phyloP scores from a whole-genome alignment of 2,329 filamentous ascomycete species.

The Fusarium secorum region DNA sequence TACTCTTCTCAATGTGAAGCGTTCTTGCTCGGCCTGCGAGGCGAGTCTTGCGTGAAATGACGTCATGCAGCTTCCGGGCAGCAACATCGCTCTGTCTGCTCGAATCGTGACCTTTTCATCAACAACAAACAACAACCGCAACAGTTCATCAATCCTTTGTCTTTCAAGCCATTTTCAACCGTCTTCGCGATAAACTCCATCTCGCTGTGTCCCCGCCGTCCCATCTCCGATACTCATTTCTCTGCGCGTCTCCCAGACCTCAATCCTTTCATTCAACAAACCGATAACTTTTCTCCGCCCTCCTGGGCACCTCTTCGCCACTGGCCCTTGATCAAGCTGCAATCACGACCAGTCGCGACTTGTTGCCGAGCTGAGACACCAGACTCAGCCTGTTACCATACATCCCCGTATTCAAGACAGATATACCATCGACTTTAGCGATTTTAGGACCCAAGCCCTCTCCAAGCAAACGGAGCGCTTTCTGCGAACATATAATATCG shows the following conservation, averaged over 20 bases:
- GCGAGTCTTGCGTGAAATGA: background rate
- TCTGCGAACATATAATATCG: background rate
- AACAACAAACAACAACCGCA: background rate
- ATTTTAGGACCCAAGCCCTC: background rate
- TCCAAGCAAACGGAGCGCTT: background rate
- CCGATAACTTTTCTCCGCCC: background rate
- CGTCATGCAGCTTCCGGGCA: background rate
- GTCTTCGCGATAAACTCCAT: background rate
- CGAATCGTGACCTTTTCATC: rapidly evolving
- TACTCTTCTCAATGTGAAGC: no score
- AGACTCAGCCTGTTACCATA: background rate
- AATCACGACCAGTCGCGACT: background rate
- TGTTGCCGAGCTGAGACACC: rapidly evolving
- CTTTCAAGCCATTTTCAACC: rapidly evolving
- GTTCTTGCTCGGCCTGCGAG: background rate
- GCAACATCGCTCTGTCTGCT: background rate
- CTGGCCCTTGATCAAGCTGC: background rate
- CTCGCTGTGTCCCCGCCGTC: background rate
- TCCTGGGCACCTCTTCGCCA: background rate
- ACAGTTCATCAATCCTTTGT: background rate
- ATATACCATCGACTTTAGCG: background rate
- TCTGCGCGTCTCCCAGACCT: background rate
- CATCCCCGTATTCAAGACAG: background rate
- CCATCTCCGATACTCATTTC: background rate
- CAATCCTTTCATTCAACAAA: background rate